Percentiles rank a stretch among this genome's conserved stretches.
Evolutionary conservation across 208 protist species (phyloP).

Genomic region (Trypanosoma scelopori): DNA sequence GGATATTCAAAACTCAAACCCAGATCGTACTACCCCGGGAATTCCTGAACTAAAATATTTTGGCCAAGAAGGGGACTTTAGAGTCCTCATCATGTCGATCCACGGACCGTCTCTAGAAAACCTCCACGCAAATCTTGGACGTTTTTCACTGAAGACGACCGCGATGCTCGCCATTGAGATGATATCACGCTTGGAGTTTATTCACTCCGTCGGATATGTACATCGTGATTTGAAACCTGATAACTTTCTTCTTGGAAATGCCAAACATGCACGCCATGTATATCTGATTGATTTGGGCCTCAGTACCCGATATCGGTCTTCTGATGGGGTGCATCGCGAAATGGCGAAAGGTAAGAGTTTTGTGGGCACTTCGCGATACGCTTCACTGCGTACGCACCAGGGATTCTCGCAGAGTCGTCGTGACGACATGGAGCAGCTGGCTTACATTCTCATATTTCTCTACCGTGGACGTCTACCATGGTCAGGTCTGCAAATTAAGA

Average conservation of each 20-base stretch:
- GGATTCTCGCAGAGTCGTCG: constrained; percentile 90
- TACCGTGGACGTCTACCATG: constrained; percentile 94
- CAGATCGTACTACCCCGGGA: constrained; percentile 63
- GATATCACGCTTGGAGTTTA: constrained; percentile 95
- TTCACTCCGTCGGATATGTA: constrained; percentile 98
- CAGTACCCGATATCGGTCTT: constrained; percentile 63
- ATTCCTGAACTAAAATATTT: constrained; percentile 97
- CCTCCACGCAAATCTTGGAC: constrained; percentile 60
- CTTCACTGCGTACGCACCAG: constrained; percentile 95
- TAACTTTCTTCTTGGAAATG: constrained; percentile 99
- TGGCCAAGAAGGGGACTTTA: constrained; percentile 97
- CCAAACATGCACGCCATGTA: constrained; percentile 67
- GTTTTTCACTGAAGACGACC: constrained; percentile 98
- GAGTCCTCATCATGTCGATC: constrained; percentile 99
- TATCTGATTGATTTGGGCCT: constrained; percentile 96
- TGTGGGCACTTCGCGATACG: constrained; percentile 97
- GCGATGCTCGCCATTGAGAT: constrained; percentile 98
- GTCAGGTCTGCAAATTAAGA: constrained; percentile 89
- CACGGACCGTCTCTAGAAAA: constrained; percentile 98
- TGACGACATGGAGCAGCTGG: constrained; percentile 91
- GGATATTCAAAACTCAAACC: constrained; percentile 68
- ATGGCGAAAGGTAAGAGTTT: constrained; percentile 92
- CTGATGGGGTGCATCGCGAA: constrained; percentile 60
- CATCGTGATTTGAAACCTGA: constrained; percentile 99
- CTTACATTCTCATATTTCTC: constrained; percentile 96